A percentile compares a stretch with the other conserved stretches of the same genome.
phyloP scores from a whole-genome alignment of 2,329 filamentous ascomycete genomes.

The Bipolaris cookei region DNA sequence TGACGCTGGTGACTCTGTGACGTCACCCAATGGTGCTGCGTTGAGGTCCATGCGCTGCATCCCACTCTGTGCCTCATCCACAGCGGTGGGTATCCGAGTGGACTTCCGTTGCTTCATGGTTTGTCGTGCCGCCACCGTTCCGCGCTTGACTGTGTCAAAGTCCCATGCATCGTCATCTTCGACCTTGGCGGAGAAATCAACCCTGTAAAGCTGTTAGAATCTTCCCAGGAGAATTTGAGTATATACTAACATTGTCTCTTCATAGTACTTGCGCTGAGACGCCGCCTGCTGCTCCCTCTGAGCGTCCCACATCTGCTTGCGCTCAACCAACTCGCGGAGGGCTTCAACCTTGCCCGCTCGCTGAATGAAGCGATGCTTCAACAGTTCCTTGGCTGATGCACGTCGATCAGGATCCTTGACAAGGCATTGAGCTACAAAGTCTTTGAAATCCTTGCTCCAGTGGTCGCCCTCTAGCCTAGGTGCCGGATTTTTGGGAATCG shows the following conservation, averaged over 20 bases:
- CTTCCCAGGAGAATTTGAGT: not conserved
- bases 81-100: conserved; percentile 52
- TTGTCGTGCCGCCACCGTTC: conserved; percentile 62
- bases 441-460: conserved; percentile 90
- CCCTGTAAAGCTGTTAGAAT: conserved; percentile 49
- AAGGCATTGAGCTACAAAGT: conserved; percentile 88
- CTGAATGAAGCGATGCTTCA: conserved; percentile 87
- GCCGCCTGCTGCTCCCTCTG: conserved; percentile 62
- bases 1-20: conserved; percentile 47
- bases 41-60: conserved; percentile 55
- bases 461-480: conserved; percentile 79
- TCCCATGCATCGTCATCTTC: conserved; percentile 91
- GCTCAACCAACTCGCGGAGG: conserved; percentile 83
- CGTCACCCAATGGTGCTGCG: conserved; percentile 50
- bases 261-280: conserved; percentile 82
- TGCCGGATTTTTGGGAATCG: conserved; percentile 90
- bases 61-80: conserved; percentile 42
- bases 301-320: conserved; percentile 82
- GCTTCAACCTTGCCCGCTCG: conserved; percentile 86
- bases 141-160: conserved; percentile 86
- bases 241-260: conserved; percentile 75
- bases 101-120: conserved; percentile 59
- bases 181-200: conserved; percentile 68
- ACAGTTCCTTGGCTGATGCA: conserved; percentile 82
- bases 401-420: conserved; percentile 88